These are phyloP conservation scores for Neocatenulostroma microsporum DNA, from an alignment of 2,329 filamentous ascomycete genomes.

Conservation along the genomic window DNA sequence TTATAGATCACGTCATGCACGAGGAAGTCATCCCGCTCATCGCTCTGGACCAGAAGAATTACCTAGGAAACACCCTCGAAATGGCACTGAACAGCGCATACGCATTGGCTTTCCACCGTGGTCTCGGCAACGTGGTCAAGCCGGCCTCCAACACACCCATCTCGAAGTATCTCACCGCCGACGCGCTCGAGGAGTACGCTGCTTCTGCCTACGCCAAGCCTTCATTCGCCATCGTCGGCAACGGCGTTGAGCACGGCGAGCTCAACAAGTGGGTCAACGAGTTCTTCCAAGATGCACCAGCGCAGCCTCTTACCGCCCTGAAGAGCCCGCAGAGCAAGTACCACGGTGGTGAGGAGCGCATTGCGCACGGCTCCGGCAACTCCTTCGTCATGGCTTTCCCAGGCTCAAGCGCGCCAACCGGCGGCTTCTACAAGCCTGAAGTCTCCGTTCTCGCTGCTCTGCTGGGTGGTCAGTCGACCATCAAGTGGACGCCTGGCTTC, in stretches of 20 bases:
- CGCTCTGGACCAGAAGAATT: constrained; percentile 65
- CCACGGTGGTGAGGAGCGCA: constrained; percentile 90
- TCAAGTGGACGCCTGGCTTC: constrained; percentile 96
- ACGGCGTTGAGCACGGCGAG: constrained; percentile 68
- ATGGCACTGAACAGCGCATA: constrained; percentile 83
- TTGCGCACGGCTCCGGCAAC: constrained; percentile 68
- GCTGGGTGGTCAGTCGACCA: constrained; percentile 78
- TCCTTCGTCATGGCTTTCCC: constrained; percentile 87
- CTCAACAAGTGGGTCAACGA: constrained; percentile 84
- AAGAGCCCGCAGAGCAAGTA: constrained; percentile 68
- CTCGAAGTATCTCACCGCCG: constrained; percentile 71
- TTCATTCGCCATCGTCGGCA: constrained; percentile 86
- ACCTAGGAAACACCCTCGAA: constrained; percentile 54
- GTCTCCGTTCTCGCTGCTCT: constrained; percentile 78
- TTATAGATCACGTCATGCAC: constrained; percentile 73
- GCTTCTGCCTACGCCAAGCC: constrained; percentile 74
- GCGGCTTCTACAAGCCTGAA: constrained; percentile 77
- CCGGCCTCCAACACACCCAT: constrained; percentile 64
- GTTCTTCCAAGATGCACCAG: constrained; percentile 72
- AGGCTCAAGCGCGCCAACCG: constrained; percentile 68
- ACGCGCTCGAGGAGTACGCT: constrained; percentile 67
- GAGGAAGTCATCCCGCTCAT: constrained; percentile 78
- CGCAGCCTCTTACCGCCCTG: constrained; percentile 45
- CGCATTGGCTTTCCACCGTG: constrained; percentile 81
- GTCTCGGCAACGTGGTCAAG: constrained; percentile 72